These are phyloP conservation scores for Xylaria longipes DNA, from an alignment of 495 filamentous ascomycete species.

Conservation along the genomic window DNA sequence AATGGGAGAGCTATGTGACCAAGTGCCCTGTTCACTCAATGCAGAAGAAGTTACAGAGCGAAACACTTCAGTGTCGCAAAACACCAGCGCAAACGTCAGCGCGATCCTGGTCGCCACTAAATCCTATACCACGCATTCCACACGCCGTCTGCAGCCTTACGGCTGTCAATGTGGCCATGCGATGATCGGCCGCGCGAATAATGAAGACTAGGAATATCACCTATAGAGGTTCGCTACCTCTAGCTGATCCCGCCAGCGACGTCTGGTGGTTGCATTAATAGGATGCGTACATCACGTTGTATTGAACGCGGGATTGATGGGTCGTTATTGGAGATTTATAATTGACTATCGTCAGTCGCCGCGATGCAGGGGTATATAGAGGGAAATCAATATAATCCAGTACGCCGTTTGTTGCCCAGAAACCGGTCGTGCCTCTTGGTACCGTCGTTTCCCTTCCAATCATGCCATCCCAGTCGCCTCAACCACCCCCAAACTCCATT, in stretches of 20 bases:
- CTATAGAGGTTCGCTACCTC: neutral
- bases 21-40: neutral
- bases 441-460: constrained; percentile 14
- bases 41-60: constrained; percentile 12
- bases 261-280: neutral
- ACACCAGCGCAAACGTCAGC: constrained; percentile 6
- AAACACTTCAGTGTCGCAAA: constrained; percentile 14
- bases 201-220: neutral
- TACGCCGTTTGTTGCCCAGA: constrained; percentile 17
- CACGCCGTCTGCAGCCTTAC: neutral
- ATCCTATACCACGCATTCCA: neutral
- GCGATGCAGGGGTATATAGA: constrained; percentile 23
- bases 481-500: constrained; percentile 18
- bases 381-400: constrained; percentile 13
- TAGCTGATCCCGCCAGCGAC: neutral
- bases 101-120: neutral
- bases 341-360: constrained; percentile 11
- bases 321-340: neutral
- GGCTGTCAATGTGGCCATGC: neutral
- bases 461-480: neutral
- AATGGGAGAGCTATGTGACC: neutral
- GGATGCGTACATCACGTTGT: constrained; percentile 3
- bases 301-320: neutral
- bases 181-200: neutral
- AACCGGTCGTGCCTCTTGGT: constrained; percentile 2